phyloP scores from a whole-genome alignment of 1,139 yeast genomes.

The Kodamaea sp. region DNA sequence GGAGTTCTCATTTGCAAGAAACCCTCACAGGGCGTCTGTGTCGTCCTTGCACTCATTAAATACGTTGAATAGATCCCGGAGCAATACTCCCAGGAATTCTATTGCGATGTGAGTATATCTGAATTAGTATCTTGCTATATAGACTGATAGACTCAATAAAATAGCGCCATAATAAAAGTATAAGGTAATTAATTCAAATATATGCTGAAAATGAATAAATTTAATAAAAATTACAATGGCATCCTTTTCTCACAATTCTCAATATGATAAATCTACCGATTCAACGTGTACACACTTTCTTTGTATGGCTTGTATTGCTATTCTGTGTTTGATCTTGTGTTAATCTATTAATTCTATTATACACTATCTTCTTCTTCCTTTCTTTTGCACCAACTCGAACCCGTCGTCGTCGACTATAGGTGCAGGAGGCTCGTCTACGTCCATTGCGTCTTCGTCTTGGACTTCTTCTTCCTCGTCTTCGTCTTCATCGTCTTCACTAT shows the following conservation, averaged over 20 bases:
- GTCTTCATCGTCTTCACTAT: conserved; percentile 46
- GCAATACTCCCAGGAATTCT: conserved; percentile 44
- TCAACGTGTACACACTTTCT: too few species aligned
- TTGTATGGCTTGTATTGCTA: too few species aligned
- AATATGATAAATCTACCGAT: too few species aligned
- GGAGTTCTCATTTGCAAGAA: conserved; percentile 22
- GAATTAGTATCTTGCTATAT: too few species aligned
- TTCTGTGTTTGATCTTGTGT: too few species aligned
- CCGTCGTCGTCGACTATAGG: conserved; percentile 93
- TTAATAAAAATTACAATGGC: too few species aligned
- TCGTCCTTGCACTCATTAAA: conserved; percentile 45
- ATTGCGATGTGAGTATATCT: conserved; percentile 29
- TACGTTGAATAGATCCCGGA: conserved; percentile 40
- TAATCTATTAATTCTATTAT: not conserved
- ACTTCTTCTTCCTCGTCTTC: conserved; percentile 39
- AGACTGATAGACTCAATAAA: too few species aligned
- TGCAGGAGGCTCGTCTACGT: conserved; percentile 45
- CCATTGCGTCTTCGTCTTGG: conserved; percentile 24
- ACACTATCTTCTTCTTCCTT: conserved; percentile 40
- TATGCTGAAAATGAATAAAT: too few species aligned
- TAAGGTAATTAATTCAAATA: not conserved
- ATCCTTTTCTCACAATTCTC: too few species aligned
- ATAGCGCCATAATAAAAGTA: conserved; percentile 1
- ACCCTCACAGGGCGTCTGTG: conserved; percentile 31
- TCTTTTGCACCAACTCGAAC: conserved; percentile 79